Evolutionary conservation across 2,329 filamentous ascomycete species (phyloP).

Genomic region (Penicillium sp.): DNA sequence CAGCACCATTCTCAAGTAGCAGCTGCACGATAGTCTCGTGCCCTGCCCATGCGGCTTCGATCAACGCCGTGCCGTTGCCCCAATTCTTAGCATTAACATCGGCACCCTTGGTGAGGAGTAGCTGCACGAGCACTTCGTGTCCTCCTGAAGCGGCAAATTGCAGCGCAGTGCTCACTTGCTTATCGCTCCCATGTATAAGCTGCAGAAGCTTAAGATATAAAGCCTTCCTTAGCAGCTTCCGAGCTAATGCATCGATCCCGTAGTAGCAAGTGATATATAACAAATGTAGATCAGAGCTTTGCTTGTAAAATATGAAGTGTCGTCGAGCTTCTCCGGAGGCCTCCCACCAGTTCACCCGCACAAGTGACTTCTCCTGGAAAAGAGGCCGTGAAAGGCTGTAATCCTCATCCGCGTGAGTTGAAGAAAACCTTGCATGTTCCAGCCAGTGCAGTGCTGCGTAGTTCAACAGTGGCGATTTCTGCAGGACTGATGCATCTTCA

Average conservation of each 20-base stretch:
- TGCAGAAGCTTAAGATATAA: too few relatives aligned
- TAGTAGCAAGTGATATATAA: not conserved
- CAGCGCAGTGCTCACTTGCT: not conserved
- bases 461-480: not conserved
- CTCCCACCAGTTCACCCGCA: not conserved
- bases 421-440: not conserved
- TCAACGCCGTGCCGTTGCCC: too few relatives aligned
- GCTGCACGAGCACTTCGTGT: not conserved
- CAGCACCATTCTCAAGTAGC: too few relatives aligned
- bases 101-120: not conserved
- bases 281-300: not conserved
- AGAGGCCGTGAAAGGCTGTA: not conserved
- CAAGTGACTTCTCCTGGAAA: not conserved
- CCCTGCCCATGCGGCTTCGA: too few relatives aligned
- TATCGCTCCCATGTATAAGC: not conserved
- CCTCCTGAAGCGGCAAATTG: not conserved
- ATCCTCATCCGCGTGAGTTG: not conserved
- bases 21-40: too few relatives aligned
- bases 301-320: too few relatives aligned
- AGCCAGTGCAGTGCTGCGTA: not conserved
- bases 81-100: not conserved
- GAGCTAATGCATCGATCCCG: not conserved
- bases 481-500: not conserved
- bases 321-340: not conserved
- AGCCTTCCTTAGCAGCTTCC: not conserved